Percentiles rank a stretch among this genome's conserved stretches.
Evolutionary conservation across 73 alveolate species (phyloP).

Genomic region (Paraurostyla sp.): DNA sequence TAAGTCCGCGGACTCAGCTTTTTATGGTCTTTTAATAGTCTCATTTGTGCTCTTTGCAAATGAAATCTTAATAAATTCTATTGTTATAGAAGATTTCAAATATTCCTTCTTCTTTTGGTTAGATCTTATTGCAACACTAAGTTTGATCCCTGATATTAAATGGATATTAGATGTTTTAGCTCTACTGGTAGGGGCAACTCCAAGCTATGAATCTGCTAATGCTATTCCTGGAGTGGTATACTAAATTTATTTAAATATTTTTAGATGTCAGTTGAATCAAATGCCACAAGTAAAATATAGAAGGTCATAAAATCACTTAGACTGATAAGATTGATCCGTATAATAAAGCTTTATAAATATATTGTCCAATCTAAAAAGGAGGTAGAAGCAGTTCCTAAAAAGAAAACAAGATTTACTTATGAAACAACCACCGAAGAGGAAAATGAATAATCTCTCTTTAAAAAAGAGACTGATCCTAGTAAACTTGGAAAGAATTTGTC

Average conservation of each 20-base stretch:
- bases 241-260: neutral
- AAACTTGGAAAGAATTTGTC: slow-evolving; percentile 78
- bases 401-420: slow-evolving; percentile 29
- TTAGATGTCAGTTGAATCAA: slow-evolving; percentile 28
- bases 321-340: slow-evolving; percentile 79
- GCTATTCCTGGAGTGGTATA: slow-evolving; percentile 53
- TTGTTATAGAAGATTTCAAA: slow-evolving; percentile 76
- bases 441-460: slow-evolving; percentile 31
- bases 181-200: slow-evolving; percentile 17
- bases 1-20: slow-evolving; percentile 61
- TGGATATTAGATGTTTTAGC: slow-evolving; percentile 68
- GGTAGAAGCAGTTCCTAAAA: neutral
- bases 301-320: slow-evolving; percentile 75
- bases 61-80: slow-evolving; percentile 73
- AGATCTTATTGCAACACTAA: slow-evolving; percentile 81
- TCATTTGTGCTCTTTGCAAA: slow-evolving; percentile 67
- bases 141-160: slow-evolving; percentile 77
- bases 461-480: slow-evolving; percentile 60
- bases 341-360: slow-evolving; percentile 82
- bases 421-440: slow-evolving; percentile 44
- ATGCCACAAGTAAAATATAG: slow-evolving; percentile 16
- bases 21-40: slow-evolving; percentile 59
- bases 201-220: slow-evolving; percentile 59
- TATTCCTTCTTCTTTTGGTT: slow-evolving; percentile 83
- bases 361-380: slow-evolving; percentile 63